Evolutionary conservation across 495 filamentous ascomycete species (phyloP), one percentile per base, ranked within the genome.

Genomic region (Evernia prunastri): DNA sequence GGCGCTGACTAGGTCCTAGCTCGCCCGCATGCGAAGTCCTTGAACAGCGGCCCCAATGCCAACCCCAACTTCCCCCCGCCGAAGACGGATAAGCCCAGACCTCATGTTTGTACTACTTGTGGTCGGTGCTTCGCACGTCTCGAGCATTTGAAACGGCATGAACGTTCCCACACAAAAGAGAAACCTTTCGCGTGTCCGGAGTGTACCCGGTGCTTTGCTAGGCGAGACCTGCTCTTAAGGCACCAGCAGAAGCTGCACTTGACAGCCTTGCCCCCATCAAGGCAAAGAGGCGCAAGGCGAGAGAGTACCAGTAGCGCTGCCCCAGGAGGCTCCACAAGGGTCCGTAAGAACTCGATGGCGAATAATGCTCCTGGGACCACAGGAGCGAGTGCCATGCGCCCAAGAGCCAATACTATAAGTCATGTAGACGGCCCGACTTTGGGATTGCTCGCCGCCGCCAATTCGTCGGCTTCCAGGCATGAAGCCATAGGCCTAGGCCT

Each of bases 231-330:
- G 64, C 84, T 99, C 60, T 79, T 99, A 63, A 84, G 94, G 35
- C 94, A 99, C 76, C 94, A 99, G 79, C 94, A 99, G 81, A 99
- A 99, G 80, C 82, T 99, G 18, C 94, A 99, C 72, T 90, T 96
- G 86, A 95, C 91, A n/a, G 89, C 89, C 2, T 91, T 92, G 1
- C 88, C 94, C 9, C 92, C 93, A 42, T 91, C 91, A 54, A 85
- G 92, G 63, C 91, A 92, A 42, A 83, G 92, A 71, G 92, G 89
- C 74, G 87, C 84, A 63, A 84, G 86, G 56, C 73, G 87, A 60
- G 93, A 97, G 74, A 92, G 95, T 76, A 89, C 89, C 15, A 87
- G 84, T 47, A 90, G 85, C 60, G 87, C 87, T 63, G 82, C 86
- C n/a, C 78, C 84, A 20, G 80, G 78, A 8, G 81, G 80, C 23